Conservation (phyloP, 176 grass and related monocot species). For the Ensete glaucum region DNA sequence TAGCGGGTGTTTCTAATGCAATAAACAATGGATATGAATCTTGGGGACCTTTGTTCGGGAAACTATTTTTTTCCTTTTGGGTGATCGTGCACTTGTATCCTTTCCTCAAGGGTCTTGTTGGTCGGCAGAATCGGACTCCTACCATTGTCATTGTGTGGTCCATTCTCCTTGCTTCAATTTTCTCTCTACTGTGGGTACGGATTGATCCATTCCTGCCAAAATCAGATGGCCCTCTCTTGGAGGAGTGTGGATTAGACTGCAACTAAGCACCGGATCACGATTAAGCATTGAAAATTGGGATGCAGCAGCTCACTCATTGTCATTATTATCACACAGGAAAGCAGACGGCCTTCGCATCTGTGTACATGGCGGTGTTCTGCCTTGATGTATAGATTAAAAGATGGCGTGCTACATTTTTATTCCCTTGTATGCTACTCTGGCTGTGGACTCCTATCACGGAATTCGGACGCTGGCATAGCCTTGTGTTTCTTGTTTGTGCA, state of each 20-base stretch:
- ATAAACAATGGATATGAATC: slow-evolving; percentile 78
- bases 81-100: slow-evolving; percentile 63
- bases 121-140: slow-evolving; percentile 53
- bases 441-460: not conserved
- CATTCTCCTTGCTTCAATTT: slow-evolving; percentile 63
- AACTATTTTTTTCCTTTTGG: slow-evolving; percentile 73
- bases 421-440: not conserved
- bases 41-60: slow-evolving; percentile 58
- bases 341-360: not conserved
- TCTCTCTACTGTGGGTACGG: slow-evolving; percentile 44
- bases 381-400: slow-evolving; percentile 2
- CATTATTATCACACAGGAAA: not conserved
- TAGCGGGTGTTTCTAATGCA: slow-evolving; percentile 48
- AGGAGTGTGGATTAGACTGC: slow-evolving; percentile 9
- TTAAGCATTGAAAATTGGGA: not conserved
- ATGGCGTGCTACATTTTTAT: not conserved
- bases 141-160: slow-evolving; percentile 67
- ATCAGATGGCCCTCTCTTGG: not conserved
- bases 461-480: not conserved
- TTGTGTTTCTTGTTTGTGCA: not conserved
- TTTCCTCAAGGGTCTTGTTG: slow-evolving; percentile 62
- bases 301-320: not conserved
- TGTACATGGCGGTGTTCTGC: not conserved
- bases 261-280: not conserved
- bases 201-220: not conserved